Conservation (phyloP, 768 basidiomycete species). For the Xerocomus brunneocitrinus region DNA sequence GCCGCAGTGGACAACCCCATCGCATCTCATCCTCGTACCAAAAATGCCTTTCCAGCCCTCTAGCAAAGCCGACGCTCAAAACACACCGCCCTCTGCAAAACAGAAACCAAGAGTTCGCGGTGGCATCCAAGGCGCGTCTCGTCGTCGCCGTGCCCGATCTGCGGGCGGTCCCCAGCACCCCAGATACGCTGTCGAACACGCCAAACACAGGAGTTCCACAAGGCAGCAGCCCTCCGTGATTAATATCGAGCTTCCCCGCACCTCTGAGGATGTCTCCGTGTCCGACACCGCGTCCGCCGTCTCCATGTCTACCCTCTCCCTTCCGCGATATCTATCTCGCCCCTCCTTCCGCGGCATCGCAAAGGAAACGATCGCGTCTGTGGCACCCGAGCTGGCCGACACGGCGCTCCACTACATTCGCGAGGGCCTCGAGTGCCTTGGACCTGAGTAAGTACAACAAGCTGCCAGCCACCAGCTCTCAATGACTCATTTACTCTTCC, state of each 20-base stretch:
- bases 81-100: conserved; percentile 27
- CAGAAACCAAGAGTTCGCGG: conserved; percentile 19
- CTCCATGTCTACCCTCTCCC: conserved; percentile 7
- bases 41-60: conserved; percentile 28
- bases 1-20: neutral
- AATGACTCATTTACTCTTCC: conserved; percentile 5
- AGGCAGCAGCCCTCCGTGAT: conserved; percentile 10
- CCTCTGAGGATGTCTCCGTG: conserved; percentile 5
- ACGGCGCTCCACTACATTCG: conserved; percentile 24
- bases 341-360: conserved; percentile 14
- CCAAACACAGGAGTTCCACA: conserved; percentile 32
- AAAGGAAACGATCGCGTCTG: conserved; percentile 10
- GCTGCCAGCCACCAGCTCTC: neutral
- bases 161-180: conserved; percentile 27
- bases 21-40: neutral
- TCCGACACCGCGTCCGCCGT: conserved; percentile 5
- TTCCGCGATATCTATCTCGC: conserved; percentile 26
- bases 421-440: conserved; percentile 25
- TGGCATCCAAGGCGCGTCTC: conserved; percentile 32
- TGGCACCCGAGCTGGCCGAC: conserved; percentile 26
- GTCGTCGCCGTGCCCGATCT: conserved; percentile 38
- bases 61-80: conserved; percentile 29
- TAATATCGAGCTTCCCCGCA: conserved; percentile 27
- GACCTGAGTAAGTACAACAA: conserved; percentile 21
- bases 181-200: conserved; percentile 35